Percentiles rank a stretch among this genome's conserved stretches.
Evolutionary conservation across 148 eudicot species (phyloP).

Genomic region (Rheum nobile): DNA sequence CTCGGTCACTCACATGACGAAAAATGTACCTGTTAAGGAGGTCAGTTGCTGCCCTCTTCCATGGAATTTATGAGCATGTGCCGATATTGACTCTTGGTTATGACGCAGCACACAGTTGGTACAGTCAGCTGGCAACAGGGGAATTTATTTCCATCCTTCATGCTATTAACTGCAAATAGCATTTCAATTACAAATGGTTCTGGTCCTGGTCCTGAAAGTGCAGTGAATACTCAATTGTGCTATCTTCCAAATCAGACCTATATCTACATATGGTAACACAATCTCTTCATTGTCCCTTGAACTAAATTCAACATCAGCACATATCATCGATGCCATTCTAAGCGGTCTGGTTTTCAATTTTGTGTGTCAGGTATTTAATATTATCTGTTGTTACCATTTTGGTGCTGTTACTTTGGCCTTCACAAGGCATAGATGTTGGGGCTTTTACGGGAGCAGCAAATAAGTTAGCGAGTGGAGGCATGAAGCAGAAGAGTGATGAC

Average conservation of each 20-base stretch:
- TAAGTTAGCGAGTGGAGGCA: constrained; percentile 14
- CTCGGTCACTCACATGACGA: constrained; percentile 51
- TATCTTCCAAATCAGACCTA: constrained; percentile 67
- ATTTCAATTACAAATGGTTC: constrained; percentile 28
- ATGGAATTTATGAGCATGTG: neutral
- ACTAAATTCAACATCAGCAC: neutral
- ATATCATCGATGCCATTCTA: neutral
- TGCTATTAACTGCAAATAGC: constrained; percentile 71
- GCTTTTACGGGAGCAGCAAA: constrained; percentile 22
- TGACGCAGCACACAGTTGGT: constrained; percentile 81
- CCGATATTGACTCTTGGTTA: constrained; percentile 14
- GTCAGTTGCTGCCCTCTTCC: constrained; percentile 22
- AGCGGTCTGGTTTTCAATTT: neutral
- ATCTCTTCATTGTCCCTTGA: neutral
- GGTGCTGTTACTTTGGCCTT: constrained; percentile 53
- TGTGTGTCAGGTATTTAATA: constrained; percentile 48
- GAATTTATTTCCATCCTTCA: constrained; percentile 76
- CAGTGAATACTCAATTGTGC: constrained; percentile 48
- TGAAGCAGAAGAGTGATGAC: constrained; percentile 82
- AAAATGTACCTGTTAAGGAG: constrained; percentile 56
- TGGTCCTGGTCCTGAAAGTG: constrained; percentile 29
- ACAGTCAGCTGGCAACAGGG: constrained; percentile 98
- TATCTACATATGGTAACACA: constrained; percentile 69
- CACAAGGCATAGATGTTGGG: constrained; percentile 44
- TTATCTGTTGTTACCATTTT: constrained; percentile 61